phyloP scores from a whole-genome alignment of 2,329 filamentous ascomycete species.

The Fusarium graminum region DNA sequence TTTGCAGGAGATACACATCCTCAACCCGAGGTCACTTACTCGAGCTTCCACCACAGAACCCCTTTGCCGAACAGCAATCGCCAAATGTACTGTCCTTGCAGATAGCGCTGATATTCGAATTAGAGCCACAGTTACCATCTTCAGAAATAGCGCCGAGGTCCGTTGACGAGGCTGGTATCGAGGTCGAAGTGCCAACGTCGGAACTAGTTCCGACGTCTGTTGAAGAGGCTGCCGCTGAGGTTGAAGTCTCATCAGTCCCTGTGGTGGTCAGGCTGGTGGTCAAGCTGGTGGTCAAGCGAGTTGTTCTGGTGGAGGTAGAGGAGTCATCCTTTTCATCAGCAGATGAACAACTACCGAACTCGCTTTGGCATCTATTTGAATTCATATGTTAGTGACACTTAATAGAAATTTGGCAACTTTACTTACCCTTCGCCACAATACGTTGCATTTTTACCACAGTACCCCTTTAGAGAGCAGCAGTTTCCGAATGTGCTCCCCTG shows the following conservation, averaged over 20 bases:
- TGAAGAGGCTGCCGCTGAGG: background rate
- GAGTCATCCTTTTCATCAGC: background rate
- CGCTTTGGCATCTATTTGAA: background rate
- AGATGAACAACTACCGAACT: constrained; percentile 2
- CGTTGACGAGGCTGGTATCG: background rate
- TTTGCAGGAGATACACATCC: too few relatives aligned
- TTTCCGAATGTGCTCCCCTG: constrained; percentile 10
- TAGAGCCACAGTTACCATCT: background rate
- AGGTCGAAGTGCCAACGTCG: background rate
- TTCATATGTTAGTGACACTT: background rate
- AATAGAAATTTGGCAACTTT: background rate
- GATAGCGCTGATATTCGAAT: background rate
- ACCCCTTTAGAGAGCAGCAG: constrained; percentile 5
- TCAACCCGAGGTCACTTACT: too few relatives aligned
- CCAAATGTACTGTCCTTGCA: background rate
- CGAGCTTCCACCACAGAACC: background rate
- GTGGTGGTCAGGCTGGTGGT: background rate
- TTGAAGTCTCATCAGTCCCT: background rate
- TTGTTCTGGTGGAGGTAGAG: background rate
- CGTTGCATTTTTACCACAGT: constrained; percentile 6
- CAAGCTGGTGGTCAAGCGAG: background rate
- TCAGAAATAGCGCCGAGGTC: background rate
- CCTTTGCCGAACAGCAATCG: background rate
- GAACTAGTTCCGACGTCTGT: background rate
- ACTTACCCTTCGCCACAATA: constrained; percentile 11